Evolutionary conservation across 2,329 filamentous ascomycete species (phyloP), one percentile per base, ranked within the genome.

Genomic region (Arthroderma sp.): DNA sequence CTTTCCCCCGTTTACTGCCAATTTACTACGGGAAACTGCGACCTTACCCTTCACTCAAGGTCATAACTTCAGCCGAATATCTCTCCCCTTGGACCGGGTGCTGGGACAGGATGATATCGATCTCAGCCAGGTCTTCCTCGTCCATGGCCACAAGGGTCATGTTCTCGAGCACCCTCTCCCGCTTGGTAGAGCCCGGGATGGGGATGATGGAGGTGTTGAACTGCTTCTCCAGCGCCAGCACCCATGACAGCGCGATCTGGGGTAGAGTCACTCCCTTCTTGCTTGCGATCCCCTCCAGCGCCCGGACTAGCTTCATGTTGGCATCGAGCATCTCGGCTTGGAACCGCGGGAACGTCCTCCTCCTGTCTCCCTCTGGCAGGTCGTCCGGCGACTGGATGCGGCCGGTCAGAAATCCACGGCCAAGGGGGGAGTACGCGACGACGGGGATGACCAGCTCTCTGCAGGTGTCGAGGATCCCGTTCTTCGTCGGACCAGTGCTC

Each of bases 341-440:
- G 68, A 80, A 82, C 17, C 77, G 74, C 1, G 78, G 75, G 54
- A 77, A 59, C 4, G 57, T 53, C 11, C 65, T 67, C 15, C 77
- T 73, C 56, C 77, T 62, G 59, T 80, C 77, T 43, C 70, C 73
- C 44, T 75, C 69, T 0, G 74, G 74, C 41, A 81, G 69, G 58
- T 81, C 78, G 3, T 73, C 65, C 1, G 66, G 51, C 8, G 67
- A 75, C 58, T 70, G 76, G 64, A 80, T 71, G 51, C 76, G 66
- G 7, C 78, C 78, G 0, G 77, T 75, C 56, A 81, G 63, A 60
- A 81, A 79, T 0, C 82, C 82, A 6, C 77, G 72, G 21, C 80
- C 78, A 1, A 85, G 73, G 1, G 82, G 81, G 52, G 78, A 80
- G 71, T 84, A 84, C 1, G 78, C 78, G 8, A 82, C 68, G 44